A percentile compares a stretch with the other conserved stretches of the same genome.
phyloP scores from a whole-genome alignment of 2,329 filamentous ascomycete species.

The Nigrospora sphaerica region DNA sequence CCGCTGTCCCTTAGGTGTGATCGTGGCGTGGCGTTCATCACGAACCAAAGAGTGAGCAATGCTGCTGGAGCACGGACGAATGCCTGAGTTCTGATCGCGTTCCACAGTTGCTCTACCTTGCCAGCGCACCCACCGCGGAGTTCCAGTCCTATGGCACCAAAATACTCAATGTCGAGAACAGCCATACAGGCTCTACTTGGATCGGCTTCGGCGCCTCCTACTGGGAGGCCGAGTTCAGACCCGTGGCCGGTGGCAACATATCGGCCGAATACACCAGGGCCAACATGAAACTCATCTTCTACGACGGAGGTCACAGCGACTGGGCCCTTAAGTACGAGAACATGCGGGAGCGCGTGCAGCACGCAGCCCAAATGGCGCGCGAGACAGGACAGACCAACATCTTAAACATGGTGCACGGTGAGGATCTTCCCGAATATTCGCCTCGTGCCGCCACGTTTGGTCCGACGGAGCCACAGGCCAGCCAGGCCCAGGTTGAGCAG shows the following conservation, averaged over 20 bases:
- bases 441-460: slow-evolving; percentile 35
- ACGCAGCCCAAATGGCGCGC: slow-evolving; percentile 68
- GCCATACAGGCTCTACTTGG: slow-evolving; percentile 79
- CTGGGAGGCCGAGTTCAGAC: slow-evolving; percentile 75
- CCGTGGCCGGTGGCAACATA: slow-evolving; percentile 77
- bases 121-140: slow-evolving; percentile 57
- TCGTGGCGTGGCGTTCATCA: slow-evolving; percentile 71
- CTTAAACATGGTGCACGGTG: slow-evolving; percentile 59
- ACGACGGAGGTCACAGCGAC: slow-evolving; percentile 90
- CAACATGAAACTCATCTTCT: slow-evolving; percentile 82
- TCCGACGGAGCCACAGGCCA: slow-evolving; percentile 8
- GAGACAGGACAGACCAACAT: slow-evolving; percentile 55
- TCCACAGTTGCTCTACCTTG: slow-evolving; percentile 76
- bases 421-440: slow-evolving; percentile 85
- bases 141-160: slow-evolving; percentile 87
- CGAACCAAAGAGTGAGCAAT: slow-evolving; percentile 68
- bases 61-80: no score
- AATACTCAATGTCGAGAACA: slow-evolving; percentile 80
- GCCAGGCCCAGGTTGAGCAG: slow-evolving; percentile 14
- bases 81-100: no score
- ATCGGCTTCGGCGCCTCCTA: slow-evolving; percentile 73
- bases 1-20: slow-evolving; percentile 66
- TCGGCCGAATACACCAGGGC: slow-evolving; percentile 65
- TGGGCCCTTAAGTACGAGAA: slow-evolving; percentile 78
- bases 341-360: slow-evolving; percentile 75